A percentile compares a stretch with the other conserved stretches of the same genome.
These are phyloP conservation scores for Solanum hybrid DNA, from an alignment of 305 asterid genomes.

Conservation along the genomic window DNA sequence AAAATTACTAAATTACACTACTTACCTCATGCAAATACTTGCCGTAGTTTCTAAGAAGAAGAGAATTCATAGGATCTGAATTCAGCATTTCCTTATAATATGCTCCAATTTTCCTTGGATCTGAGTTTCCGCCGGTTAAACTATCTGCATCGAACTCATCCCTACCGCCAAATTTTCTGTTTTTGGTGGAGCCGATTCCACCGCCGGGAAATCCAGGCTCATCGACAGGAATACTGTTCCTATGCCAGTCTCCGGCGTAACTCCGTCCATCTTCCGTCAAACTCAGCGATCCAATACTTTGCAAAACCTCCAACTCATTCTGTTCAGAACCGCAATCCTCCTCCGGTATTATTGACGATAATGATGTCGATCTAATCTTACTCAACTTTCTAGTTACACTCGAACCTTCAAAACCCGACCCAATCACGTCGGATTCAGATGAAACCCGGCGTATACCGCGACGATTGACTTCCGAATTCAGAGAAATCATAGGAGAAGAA, in stretches of 20 bases:
- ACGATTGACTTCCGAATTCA: slow-evolving; percentile 8
- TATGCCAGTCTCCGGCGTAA: slow-evolving; percentile 10
- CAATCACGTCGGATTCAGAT: slow-evolving; percentile 28
- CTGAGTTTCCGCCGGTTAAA: slow-evolving; percentile 9
- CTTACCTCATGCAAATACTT: slow-evolving; percentile 59
- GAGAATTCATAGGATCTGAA: slow-evolving; percentile 37
- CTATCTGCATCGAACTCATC: slow-evolving; percentile 1
- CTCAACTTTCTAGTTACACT: slow-evolving; percentile 3
- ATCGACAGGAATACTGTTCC: slow-evolving; percentile 12
- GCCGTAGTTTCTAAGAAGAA: slow-evolving; percentile 56
- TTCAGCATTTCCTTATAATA: slow-evolving; percentile 41
- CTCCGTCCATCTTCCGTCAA: slow-evolving; percentile 6
- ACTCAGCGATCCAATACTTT: slow-evolving; percentile 2
- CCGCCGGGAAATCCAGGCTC: slow-evolving; percentile 36
- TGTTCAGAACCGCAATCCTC: slow-evolving; percentile 9
- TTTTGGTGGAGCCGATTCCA: slow-evolving; percentile 25
- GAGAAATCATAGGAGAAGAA: slow-evolving; percentile 16
- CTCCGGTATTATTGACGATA: slow-evolving; percentile 24
- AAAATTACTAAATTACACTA: neutral
- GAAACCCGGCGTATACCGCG: slow-evolving; percentile 27
- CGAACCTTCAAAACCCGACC: slow-evolving; percentile 8
- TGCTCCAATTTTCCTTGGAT: slow-evolving; percentile 23
- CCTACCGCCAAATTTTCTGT: slow-evolving; percentile 24
- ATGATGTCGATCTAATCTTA: slow-evolving; percentile 25
- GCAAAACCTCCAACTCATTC: neutral